phyloP scores from a whole-genome alignment of 352 stramenopile species.

The Phytopythium kandeliae region DNA sequence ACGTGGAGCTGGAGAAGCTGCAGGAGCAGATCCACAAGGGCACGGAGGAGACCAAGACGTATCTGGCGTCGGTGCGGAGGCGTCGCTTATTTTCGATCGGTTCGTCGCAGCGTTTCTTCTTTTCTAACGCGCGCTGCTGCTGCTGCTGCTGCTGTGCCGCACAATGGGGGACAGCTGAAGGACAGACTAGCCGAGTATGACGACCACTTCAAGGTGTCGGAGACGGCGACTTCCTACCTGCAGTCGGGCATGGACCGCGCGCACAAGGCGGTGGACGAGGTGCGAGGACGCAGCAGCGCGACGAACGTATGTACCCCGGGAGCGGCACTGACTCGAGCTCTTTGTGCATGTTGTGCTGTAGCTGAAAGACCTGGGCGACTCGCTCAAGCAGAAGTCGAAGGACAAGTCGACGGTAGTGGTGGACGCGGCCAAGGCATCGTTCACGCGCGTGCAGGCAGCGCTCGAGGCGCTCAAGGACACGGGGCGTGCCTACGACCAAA shows the following conservation, averaged over 20 bases:
- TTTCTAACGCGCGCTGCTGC: background rate
- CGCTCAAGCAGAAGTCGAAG: constrained; percentile 48
- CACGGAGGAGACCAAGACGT: constrained; percentile 71
- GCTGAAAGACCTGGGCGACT: constrained; percentile 49
- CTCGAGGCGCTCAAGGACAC: constrained; percentile 52
- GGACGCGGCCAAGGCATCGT: constrained; percentile 44
- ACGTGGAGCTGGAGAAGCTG: constrained; percentile 48
- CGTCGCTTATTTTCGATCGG: too few species aligned
- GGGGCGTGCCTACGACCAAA: constrained; percentile 65
- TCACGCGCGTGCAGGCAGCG: constrained; percentile 44
- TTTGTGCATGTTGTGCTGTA: background rate
- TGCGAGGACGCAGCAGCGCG: background rate
- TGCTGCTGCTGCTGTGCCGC: background rate
- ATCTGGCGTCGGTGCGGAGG: constrained; percentile 37
- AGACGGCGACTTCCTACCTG: constrained; percentile 64
- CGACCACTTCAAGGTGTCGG: constrained; percentile 59
- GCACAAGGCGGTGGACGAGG: constrained; percentile 68
- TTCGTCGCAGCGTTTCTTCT: background rate
- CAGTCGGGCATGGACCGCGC: constrained; percentile 56
- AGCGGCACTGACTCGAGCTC: background rate
- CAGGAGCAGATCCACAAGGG: constrained; percentile 66
- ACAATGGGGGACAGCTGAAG: constrained; percentile 25
- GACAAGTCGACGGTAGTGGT: constrained; percentile 41
- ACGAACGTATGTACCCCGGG: too few species aligned
- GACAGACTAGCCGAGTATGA: constrained; percentile 55